These are phyloP conservation scores for Suhomyces kilbournensis DNA, from an alignment of 805 yeast genomes.

Conservation along the genomic window DNA sequence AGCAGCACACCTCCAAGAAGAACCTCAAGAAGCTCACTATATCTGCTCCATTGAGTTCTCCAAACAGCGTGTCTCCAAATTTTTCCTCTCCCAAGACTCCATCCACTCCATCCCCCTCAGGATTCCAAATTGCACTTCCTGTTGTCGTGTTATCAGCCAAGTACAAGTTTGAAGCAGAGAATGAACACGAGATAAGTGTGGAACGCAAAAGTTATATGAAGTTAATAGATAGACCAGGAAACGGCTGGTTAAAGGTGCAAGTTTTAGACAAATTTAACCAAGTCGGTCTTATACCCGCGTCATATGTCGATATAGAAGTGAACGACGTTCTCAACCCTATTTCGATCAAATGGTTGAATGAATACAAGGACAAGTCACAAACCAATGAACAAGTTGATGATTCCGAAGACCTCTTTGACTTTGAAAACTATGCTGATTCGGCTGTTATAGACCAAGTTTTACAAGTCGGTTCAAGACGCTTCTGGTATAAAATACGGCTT, in stretches of 20 bases:
- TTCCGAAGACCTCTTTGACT: slow-evolving; percentile 1
- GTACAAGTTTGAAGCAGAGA: slow-evolving; percentile 31
- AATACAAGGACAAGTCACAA: slow-evolving; percentile 5
- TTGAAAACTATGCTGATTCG: slow-evolving; percentile 7
- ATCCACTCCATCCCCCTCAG: slow-evolving; percentile 2
- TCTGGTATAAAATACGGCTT: slow-evolving; percentile 36
- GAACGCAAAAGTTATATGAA: slow-evolving; percentile 27
- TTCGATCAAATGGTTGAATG: slow-evolving; percentile 29
- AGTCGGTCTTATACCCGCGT: slow-evolving; percentile 37
- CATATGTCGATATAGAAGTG: slow-evolving; percentile 38
- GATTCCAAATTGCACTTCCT: slow-evolving; percentile 12
- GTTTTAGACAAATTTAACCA: slow-evolving; percentile 18
- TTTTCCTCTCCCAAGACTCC: slow-evolving; percentile 7
- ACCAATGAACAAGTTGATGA: neutral
- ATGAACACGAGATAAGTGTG: slow-evolving; percentile 25
- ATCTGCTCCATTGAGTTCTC: slow-evolving; percentile 20
- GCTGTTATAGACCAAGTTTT: slow-evolving; percentile 26
- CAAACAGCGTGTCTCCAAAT: slow-evolving; percentile 1
- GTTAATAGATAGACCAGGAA: slow-evolving; percentile 33
- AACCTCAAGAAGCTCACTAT: slow-evolving; percentile 25
- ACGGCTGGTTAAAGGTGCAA: slow-evolving; percentile 40
- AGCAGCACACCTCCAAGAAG: slow-evolving; percentile 17
- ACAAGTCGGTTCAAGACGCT: slow-evolving; percentile 18
- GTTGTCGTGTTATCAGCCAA: slow-evolving; percentile 28
- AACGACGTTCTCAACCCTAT: slow-evolving; percentile 36